Percentiles rank a stretch among this genome's conserved stretches.
Evolutionary conservation across 2,329 filamentous ascomycete genomes (phyloP).

Genomic region (Graphium sp.): DNA sequence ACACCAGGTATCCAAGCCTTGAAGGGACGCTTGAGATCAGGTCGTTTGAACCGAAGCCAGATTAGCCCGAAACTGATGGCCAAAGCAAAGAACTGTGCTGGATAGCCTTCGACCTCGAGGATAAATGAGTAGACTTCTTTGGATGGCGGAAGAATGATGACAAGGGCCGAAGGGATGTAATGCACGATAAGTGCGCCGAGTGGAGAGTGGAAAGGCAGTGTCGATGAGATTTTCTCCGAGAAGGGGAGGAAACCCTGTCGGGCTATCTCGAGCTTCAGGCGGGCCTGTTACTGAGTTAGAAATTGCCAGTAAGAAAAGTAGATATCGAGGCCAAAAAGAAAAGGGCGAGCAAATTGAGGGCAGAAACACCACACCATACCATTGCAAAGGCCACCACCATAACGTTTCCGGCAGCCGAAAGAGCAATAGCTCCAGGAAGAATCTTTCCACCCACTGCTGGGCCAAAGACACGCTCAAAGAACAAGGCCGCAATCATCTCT

Average conservation of each 20-base stretch:
- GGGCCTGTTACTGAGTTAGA: slow-evolving; percentile 26
- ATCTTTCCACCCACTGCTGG: slow-evolving; percentile 35
- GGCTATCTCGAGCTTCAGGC: slow-evolving; percentile 57
- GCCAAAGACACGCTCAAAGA: slow-evolving; percentile 50
- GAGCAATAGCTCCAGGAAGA: slow-evolving; percentile 45
- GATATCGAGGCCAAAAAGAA: too few species aligned
- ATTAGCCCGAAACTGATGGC: slow-evolving; percentile 40
- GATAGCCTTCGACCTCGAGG: slow-evolving; percentile 54
- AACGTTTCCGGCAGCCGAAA: slow-evolving; percentile 54
- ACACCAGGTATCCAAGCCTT: slow-evolving; percentile 47
- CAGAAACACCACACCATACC: slow-evolving; percentile 24
- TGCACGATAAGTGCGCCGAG: slow-evolving; percentile 52
- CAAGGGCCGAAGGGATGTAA: slow-evolving; percentile 49
- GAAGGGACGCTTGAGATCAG: slow-evolving; percentile 45
- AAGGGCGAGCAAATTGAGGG: too few species aligned
- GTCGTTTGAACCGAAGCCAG: slow-evolving; percentile 39
- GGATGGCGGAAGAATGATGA: slow-evolving; percentile 48
- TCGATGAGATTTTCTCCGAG: slow-evolving; percentile 41
- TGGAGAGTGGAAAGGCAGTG: slow-evolving; percentile 49
- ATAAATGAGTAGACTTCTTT: slow-evolving; percentile 57
- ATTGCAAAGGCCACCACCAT: slow-evolving; percentile 55
- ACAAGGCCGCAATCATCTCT: slow-evolving; percentile 50
- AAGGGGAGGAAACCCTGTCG: slow-evolving; percentile 55
- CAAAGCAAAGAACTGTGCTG: slow-evolving; percentile 41
- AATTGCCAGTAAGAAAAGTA: slow-evolving; percentile 2